Conservation (phyloP, 1,284 basidiomycete species). For the Sporisorium graminicola region DNA sequence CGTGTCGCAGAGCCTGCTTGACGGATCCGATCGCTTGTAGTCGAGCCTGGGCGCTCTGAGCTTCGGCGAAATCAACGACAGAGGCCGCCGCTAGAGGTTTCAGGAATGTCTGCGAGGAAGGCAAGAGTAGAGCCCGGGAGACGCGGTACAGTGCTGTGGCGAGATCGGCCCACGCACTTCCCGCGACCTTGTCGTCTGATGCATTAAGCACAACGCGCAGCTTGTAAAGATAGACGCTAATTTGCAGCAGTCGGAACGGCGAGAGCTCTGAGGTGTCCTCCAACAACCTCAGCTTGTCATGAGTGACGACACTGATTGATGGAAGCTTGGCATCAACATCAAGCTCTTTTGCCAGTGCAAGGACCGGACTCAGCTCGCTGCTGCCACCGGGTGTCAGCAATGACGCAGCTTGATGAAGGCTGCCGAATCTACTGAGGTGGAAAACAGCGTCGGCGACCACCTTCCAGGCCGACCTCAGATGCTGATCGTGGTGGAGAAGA, state of each 20-base stretch:
- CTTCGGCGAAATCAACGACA: conserved; percentile 72
- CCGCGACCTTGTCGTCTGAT: conserved; percentile 51
- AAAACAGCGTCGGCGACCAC: conserved; percentile 82
- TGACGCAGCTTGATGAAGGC: conserved; percentile 4
- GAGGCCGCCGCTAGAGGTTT: conserved; percentile 1
- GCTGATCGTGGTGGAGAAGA: conserved; percentile 72
- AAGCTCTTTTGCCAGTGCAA: conserved; percentile 42
- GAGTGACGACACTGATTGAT: conserved; percentile 46
- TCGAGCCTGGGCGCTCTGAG: conserved; percentile 71
- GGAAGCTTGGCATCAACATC: conserved; percentile 58
- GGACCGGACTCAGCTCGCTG: conserved; percentile 24
- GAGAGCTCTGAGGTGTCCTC: conserved; percentile 5
- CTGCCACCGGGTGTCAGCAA: conserved; percentile 13
- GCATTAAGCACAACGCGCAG: conserved; percentile 57
- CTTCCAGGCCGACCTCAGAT: conserved; percentile 79
- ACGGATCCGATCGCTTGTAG: conserved; percentile 77
- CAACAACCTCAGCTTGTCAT: conserved; percentile 15
- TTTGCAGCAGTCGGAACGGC: conserved; percentile 25
- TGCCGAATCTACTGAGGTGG: conserved; percentile 57
- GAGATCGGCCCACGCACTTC: conserved; percentile 66
- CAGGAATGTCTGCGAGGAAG: conserved; percentile 71
- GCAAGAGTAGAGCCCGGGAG: conserved; percentile 23
- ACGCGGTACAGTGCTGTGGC: conserved; percentile 56
- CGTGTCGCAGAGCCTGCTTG: conserved; percentile 81
- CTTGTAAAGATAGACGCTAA: conserved; percentile 62